These are phyloP conservation scores for fission yeast (Schizosaccharomyces pombe) DNA, from an alignment of 805 yeast species.

Conservation along the genomic window ASM294v3 CU329670.1:1018001-1018500, in stretches of 20 bases:
- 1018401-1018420: neutral
- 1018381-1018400: neutral
- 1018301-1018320: slow-evolving; percentile 62
- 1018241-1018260: slow-evolving; percentile 59
- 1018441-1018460: neutral
- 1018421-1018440: neutral
- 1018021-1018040: slow-evolving; percentile 55
- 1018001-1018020: slow-evolving; percentile 49
- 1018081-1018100: neutral
- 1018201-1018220: slow-evolving; percentile 40
- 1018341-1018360: slow-evolving; percentile 25
- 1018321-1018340: slow-evolving; percentile 34
- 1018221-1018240: slow-evolving; percentile 50
- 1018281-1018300: slow-evolving; percentile 27
- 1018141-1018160: no score
- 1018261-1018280: slow-evolving; percentile 17
- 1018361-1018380: neutral
- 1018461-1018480: neutral
- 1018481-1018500: neutral
- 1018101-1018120: neutral
- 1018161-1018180: neutral
- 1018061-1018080: neutral
- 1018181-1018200: slow-evolving; percentile 10
- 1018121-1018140: neutral
- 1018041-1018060: slow-evolving; percentile 19